Evolutionary conservation across 1,284 basidiomycete species (phyloP).

Genomic region (Cutaneotrichosporon dermatis): DNA sequence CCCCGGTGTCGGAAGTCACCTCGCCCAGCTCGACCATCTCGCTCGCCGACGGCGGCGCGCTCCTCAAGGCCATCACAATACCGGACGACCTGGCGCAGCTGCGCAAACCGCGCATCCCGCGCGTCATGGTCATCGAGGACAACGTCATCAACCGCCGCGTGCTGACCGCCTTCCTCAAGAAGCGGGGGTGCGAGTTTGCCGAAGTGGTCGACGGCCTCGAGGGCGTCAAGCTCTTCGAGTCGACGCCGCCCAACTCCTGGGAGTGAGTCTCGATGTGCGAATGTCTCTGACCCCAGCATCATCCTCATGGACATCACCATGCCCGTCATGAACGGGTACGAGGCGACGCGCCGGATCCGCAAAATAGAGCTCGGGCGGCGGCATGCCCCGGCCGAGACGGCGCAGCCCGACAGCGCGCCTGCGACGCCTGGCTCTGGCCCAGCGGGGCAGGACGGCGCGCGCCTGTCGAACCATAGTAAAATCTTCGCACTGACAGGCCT

Average conservation of each 20-base stretch:
- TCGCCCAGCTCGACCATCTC: constrained; percentile 42
- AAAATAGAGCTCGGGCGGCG: constrained; percentile 62
- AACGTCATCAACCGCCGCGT: constrained; percentile 57
- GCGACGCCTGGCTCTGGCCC: background rate
- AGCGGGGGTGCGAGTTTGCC: constrained; percentile 63
- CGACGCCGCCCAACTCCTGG: constrained; percentile 56
- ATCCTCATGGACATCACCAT: constrained; percentile 87
- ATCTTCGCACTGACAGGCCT: constrained; percentile 90
- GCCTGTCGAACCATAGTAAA: constrained; percentile 45
- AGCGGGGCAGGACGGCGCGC: background rate
- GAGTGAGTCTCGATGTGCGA: constrained; percentile 56
- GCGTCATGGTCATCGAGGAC: constrained; percentile 77
- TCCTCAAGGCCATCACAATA: constrained; percentile 50
- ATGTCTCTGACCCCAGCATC: constrained; percentile 55
- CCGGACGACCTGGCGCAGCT: constrained; percentile 39
- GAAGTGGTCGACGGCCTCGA: constrained; percentile 79
- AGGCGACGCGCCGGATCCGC: constrained; percentile 78
- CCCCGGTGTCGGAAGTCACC: background rate
- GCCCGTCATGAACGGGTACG: constrained; percentile 84
- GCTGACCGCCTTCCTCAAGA: constrained; percentile 72
- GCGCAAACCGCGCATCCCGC: constrained; percentile 21
- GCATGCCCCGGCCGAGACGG: background rate
- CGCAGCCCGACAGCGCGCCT: no score
- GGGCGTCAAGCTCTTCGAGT: constrained; percentile 73
- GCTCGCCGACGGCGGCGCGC: constrained; percentile 52